These are phyloP conservation scores for Solanum habrochaites DNA, from an alignment of 257 asterid species.

Conservation along the genomic window DNA sequence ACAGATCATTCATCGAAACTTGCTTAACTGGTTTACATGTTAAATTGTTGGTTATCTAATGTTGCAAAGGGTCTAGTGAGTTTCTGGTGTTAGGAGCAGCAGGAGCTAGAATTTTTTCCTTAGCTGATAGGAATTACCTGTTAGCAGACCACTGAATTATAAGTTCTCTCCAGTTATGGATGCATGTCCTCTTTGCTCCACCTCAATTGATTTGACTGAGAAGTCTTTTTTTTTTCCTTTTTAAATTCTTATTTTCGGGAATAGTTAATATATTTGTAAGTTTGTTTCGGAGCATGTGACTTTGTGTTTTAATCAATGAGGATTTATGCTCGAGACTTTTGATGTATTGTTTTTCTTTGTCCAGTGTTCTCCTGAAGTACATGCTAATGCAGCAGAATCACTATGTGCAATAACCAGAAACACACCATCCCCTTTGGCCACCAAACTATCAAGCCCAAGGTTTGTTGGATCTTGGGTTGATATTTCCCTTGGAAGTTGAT, in stretches of 20 bases:
- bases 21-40: not conserved
- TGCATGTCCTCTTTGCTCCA: not conserved
- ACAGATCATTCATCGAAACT: not conserved
- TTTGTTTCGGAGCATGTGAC: not conserved
- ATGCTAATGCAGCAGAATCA: constrained; percentile 94
- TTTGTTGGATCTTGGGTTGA: constrained; percentile 14
- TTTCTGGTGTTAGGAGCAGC: not conserved
- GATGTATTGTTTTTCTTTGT: constrained; percentile 1
- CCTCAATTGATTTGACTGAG: not conserved
- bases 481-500: not conserved
- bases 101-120: not conserved
- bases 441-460: constrained; percentile 91
- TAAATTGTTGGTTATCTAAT: not conserved
- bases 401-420: constrained; percentile 89
- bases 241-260: not conserved
- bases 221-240: not conserved
- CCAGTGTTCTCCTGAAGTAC: constrained; percentile 92
- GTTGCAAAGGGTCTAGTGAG: not conserved
- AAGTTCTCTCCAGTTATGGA: not conserved
- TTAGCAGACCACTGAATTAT: not conserved
- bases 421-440: constrained; percentile 74
- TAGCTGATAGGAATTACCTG: not conserved
- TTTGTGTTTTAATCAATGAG: not conserved
- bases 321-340: not conserved
- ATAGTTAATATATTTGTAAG: not conserved